Conservation (phyloP, 257 asterid species). For the Solanum virginianum region DNA sequence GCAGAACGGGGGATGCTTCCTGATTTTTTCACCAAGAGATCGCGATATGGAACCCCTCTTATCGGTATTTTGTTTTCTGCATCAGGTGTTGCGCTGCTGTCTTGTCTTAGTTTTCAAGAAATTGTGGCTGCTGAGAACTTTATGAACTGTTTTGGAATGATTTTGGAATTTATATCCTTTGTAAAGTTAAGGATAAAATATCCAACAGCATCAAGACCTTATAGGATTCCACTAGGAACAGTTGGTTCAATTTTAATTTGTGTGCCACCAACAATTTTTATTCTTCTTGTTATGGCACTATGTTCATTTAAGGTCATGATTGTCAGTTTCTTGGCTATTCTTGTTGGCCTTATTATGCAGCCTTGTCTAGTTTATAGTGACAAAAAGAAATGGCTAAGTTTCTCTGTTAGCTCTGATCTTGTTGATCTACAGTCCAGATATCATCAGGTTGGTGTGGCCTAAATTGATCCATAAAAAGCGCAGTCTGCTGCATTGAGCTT, state of each 20-base stretch:
- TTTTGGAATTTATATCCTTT: slow-evolving; percentile 52
- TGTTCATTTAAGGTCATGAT: slow-evolving; percentile 40
- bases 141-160: slow-evolving; percentile 57
- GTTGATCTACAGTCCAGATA: slow-evolving; percentile 5
- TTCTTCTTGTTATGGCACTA: slow-evolving; percentile 34
- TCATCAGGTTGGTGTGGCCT: slow-evolving; percentile 1
- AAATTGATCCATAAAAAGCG: not conserved
- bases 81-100: slow-evolving; percentile 42
- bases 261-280: slow-evolving; percentile 33
- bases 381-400: slow-evolving; percentile 34
- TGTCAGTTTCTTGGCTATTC: slow-evolving; percentile 31
- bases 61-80: slow-evolving; percentile 51
- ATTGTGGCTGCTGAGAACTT: slow-evolving; percentile 63
- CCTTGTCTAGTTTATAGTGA: slow-evolving; percentile 36
- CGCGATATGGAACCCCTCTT: slow-evolving; percentile 41
- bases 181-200: slow-evolving; percentile 44
- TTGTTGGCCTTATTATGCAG: slow-evolving; percentile 36
- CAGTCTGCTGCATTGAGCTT: too few relatives aligned
- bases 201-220: slow-evolving; percentile 44
- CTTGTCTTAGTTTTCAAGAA: slow-evolving; percentile 69
- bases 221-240: slow-evolving; percentile 43
- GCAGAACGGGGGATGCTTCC: slow-evolving; percentile 61
- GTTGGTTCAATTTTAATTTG: slow-evolving; percentile 33
- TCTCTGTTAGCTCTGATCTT: slow-evolving; percentile 13
- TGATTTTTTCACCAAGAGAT: slow-evolving; percentile 37